Percentiles rank a stretch among this genome's conserved stretches.
phyloP scores from a whole-genome alignment of 2,329 filamentous ascomycete species.

The Penicillium griseofulvum region DNA sequence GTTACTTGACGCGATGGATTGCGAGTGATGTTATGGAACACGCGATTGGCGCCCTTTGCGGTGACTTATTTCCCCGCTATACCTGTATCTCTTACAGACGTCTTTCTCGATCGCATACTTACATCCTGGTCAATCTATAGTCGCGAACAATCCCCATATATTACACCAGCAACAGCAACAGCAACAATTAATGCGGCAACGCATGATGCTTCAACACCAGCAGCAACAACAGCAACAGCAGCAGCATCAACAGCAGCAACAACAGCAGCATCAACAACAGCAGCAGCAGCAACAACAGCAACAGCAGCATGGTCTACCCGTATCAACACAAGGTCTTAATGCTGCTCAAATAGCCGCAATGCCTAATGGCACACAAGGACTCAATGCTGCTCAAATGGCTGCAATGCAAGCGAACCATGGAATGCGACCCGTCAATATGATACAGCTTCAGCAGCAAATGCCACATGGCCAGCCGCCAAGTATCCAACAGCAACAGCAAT shows the following conservation, averaged over 20 bases:
- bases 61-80: neutral
- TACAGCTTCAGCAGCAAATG: conserved; percentile 44
- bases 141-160: conserved; percentile 46
- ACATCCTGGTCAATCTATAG: conserved; percentile 20
- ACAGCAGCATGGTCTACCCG: conserved; percentile 38
- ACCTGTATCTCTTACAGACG: neutral
- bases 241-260: conserved; percentile 35
- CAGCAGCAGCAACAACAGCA: conserved; percentile 32
- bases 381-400: conserved; percentile 44
- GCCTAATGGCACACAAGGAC: conserved; percentile 41
- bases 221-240: conserved; percentile 34
- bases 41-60: neutral
- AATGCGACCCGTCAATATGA: conserved; percentile 41
- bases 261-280: conserved; percentile 36
- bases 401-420: conserved; percentile 43
- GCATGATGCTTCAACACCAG: conserved; percentile 25
- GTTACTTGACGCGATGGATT: neutral
- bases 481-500: conserved; percentile 46
- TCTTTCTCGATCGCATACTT: conserved; percentile 9
- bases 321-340: conserved; percentile 39
- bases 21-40: neutral
- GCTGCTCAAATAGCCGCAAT: conserved; percentile 46
- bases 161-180: conserved; percentile 44
- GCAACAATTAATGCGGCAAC: conserved; percentile 28
- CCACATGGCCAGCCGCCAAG: conserved; percentile 42